These are phyloP conservation scores for Calocybe gangraenosa DNA, from an alignment of 768 basidiomycete species.

Conservation along the genomic window DNA sequence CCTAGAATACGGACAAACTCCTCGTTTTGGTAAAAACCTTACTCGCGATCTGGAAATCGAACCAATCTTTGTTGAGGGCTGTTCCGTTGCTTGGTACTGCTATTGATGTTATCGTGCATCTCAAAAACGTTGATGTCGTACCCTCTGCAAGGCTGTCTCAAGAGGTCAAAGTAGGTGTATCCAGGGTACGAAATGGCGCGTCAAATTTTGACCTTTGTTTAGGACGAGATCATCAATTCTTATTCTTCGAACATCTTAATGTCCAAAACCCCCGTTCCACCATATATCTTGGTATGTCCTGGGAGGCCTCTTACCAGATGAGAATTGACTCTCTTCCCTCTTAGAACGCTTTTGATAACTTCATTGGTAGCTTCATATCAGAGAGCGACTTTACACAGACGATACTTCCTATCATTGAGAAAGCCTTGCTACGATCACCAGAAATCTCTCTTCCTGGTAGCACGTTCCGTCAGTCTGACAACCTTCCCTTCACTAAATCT, in stretches of 20 bases:
- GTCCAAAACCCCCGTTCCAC: slow-evolving; percentile 57
- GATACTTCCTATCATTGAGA: slow-evolving; percentile 74
- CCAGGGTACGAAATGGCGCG: neutral
- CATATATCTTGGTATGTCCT: slow-evolving; percentile 52
- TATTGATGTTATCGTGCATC: slow-evolving; percentile 64
- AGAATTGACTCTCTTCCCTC: slow-evolving; percentile 4
- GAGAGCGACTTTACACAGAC: slow-evolving; percentile 45
- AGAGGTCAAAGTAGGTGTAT: slow-evolving; percentile 39
- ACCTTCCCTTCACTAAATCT: slow-evolving; percentile 1
- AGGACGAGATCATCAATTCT: slow-evolving; percentile 56
- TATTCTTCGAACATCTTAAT: slow-evolving; percentile 63
- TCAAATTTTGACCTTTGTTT: neutral
- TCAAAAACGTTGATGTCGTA: slow-evolving; percentile 52
- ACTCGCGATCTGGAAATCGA: slow-evolving; percentile 46
- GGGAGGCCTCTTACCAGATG: neutral
- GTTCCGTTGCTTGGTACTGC: slow-evolving; percentile 62
- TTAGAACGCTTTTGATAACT: slow-evolving; percentile 56
- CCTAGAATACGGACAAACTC: slow-evolving; percentile 39
- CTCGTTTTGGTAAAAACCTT: slow-evolving; percentile 49
- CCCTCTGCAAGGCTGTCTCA: slow-evolving; percentile 37
- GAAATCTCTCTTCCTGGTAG: slow-evolving; percentile 68
- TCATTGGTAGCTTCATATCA: slow-evolving; percentile 50
- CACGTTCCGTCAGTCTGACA: neutral
- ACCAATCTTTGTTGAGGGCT: slow-evolving; percentile 33
- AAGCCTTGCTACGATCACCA: slow-evolving; percentile 76